Evolutionary conservation across 164 flowering plant genomes (phyloP).

Genomic region (Saururus chinensis): DNA sequence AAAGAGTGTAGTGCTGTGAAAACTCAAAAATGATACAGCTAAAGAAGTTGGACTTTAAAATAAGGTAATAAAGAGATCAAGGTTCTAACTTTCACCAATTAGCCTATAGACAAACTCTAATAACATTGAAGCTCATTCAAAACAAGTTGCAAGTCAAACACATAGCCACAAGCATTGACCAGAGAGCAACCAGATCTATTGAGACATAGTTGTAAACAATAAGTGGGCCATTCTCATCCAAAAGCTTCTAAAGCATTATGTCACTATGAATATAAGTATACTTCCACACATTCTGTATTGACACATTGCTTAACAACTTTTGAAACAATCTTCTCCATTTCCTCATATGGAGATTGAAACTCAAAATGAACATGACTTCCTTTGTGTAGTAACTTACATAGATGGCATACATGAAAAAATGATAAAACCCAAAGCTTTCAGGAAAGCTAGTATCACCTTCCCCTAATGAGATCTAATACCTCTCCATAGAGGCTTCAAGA

Average conservation of each 20-base stretch:
- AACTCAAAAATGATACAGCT: background rate
- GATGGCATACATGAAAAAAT: slow-evolving; percentile 95
- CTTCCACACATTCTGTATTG: slow-evolving; percentile 92
- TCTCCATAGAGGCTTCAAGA: slow-evolving; percentile 97
- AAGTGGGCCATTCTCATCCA: slow-evolving; percentile 68
- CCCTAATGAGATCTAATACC: slow-evolving; percentile 96
- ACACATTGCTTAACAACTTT: slow-evolving; percentile 99
- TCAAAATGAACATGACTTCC: slow-evolving; percentile 87
- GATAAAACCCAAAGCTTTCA: slow-evolving; percentile 96
- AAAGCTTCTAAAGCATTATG: too few relatives aligned
- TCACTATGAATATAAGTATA: slow-evolving; percentile 80
- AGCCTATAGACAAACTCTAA: background rate
- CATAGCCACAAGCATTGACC: slow-evolving; percentile 37
- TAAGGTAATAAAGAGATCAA: background rate
- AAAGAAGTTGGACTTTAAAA: too few relatives aligned
- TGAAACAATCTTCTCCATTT: slow-evolving; percentile 95
- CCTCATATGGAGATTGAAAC: slow-evolving; percentile 99
- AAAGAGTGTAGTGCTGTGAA: slow-evolving; percentile 6
- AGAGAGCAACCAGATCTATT: slow-evolving; percentile 84
- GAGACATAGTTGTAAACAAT: slow-evolving; percentile 94
- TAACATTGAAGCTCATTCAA: background rate
- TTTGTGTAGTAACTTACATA: slow-evolving; percentile 96
- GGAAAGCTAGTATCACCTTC: slow-evolving; percentile 95
- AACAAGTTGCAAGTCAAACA: background rate
- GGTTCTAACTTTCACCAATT: background rate